These are phyloP conservation scores for Aspergillus melleus DNA, from an alignment of 2,329 filamentous ascomycete genomes.

Conservation along the genomic window DNA sequence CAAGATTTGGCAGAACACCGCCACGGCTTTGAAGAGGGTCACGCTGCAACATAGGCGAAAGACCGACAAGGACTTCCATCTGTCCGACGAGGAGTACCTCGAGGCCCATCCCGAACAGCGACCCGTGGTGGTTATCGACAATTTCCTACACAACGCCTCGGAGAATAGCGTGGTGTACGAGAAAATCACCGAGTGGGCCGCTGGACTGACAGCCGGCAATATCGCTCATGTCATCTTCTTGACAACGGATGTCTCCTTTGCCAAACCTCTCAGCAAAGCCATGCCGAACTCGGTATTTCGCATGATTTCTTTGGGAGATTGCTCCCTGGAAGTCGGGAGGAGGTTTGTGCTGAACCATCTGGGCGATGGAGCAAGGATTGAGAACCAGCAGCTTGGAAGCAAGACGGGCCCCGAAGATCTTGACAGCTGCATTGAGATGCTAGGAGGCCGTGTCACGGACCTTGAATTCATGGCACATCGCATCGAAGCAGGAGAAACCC, in stretches of 20 bases:
- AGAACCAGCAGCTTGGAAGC: constrained; percentile 35
- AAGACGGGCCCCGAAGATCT: constrained; percentile 66
- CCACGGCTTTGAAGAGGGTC: constrained; percentile 74
- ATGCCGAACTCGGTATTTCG: constrained; percentile 90
- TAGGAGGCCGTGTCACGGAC: constrained; percentile 92
- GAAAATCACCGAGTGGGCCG: constrained; percentile 86
- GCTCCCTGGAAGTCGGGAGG: constrained; percentile 81
- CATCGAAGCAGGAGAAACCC: constrained; percentile 82
- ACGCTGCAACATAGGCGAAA: constrained; percentile 69
- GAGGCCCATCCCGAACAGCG: constrained; percentile 83
- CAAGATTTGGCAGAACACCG: constrained; percentile 86
- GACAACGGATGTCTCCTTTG: constrained; percentile 83
- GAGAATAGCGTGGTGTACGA: constrained; percentile 68
- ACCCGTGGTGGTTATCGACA: constrained; percentile 85
- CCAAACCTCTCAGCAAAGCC: constrained; percentile 81
- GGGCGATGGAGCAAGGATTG: constrained; percentile 46
- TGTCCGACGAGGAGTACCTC: constrained; percentile 82
- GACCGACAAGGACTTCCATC: constrained; percentile 68
- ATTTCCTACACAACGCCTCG: constrained; percentile 79
- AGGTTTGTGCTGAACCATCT: constrained; percentile 86
- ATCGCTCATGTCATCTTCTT: constrained; percentile 93
- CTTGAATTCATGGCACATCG: constrained; percentile 90
- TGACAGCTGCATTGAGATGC: constrained; percentile 74
- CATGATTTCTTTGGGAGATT: constrained; percentile 80
- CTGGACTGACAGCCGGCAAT: constrained; percentile 79